phyloP scores from a whole-genome alignment of 176 grass and related monocot genomes.

The Oryza nivara region DNA sequence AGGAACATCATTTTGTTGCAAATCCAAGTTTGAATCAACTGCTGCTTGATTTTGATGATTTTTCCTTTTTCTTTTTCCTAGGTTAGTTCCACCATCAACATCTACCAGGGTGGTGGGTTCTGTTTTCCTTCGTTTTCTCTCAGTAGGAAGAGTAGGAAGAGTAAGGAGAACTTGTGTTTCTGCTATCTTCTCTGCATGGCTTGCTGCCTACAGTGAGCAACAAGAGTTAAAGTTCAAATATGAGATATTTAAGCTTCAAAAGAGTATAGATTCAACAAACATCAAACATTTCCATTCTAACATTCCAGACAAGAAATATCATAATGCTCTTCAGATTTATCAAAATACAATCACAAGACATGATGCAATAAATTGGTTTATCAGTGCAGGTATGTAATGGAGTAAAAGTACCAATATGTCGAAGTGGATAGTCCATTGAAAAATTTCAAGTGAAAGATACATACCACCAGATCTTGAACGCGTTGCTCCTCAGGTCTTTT shows the following conservation, averaged over 20 bases:
- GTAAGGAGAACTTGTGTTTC: constrained; percentile 48
- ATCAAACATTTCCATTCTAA: constrained; percentile 21
- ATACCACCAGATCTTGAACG: constrained; percentile 69
- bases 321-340: not conserved
- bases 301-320: constrained; percentile 13
- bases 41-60: constrained; percentile 17
- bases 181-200: constrained; percentile 50
- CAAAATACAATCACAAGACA: not conserved
- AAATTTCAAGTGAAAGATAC: constrained; percentile 24
- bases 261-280: constrained; percentile 12
- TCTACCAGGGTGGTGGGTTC: constrained; percentile 37
- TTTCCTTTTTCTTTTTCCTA: constrained; percentile 50
- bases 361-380: constrained; percentile 11
- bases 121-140: constrained; percentile 47
- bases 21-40: constrained; percentile 3
- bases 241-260: constrained; percentile 27
- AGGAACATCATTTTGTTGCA: constrained; percentile 22
- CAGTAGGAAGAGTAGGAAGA: constrained; percentile 43
- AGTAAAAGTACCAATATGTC: constrained; percentile 4
- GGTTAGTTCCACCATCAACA: constrained; percentile 6
- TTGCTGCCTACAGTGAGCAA: constrained; percentile 64
- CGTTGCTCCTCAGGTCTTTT: constrained; percentile 62
- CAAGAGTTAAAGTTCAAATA: constrained; percentile 35
- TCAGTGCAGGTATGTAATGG: constrained; percentile 10
- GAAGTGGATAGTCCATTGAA: not conserved